Evolutionary conservation across 208 protist genomes (phyloP), one percentile per base, ranked within the genome.

Genomic region (Leishmania amazonensis): DNA sequence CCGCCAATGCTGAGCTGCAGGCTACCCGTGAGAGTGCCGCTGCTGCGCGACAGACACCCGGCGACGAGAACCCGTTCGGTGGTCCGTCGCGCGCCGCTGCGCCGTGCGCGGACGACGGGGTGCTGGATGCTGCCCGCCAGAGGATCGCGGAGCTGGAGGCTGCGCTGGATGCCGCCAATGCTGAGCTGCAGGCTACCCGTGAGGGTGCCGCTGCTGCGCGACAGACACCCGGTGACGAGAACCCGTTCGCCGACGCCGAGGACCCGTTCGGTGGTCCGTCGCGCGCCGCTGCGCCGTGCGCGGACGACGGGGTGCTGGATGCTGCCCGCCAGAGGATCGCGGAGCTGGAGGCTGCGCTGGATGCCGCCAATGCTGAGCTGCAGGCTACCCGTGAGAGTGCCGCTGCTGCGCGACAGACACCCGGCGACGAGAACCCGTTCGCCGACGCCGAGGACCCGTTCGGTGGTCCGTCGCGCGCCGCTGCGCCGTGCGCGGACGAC

Each of bases 61-160:
- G 31, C 1, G 47, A 47, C 31, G 47, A 53, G 19, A 87, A 85
- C 72, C 76, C 76, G 53, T 81, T 78, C 24, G 73, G 76, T 51
- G 64, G 15, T 7, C 42, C 68, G 11, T 51, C 49, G 28, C 3
- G 15, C 51, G 74, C 54, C 31, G 47, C 62, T n/a, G 45, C 42
- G n/a, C 28, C 60, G 15, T 53, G 45, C 21, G 79, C 1, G 19
- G 71, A 80, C 28, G 67, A 76, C 24, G 60, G 35, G 28, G 76
- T 0, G 75, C 71, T 82, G 38, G 24, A 85, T 13, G 80, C 80
- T 40, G 81, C 81, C 6, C 81, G 54, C n/a, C 54, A 13, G 84
- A 21, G 75, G 31, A 78, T 78, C 75, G 57, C 74, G 73, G 78
- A 80, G 76, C 76, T 87, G 57, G 76, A 89, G 70, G 58, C 58